Base-by-base conservation (phyloP, 2,329 filamentous ascomycete genomes). In the Rhinocladiella mackenziei region DNA sequence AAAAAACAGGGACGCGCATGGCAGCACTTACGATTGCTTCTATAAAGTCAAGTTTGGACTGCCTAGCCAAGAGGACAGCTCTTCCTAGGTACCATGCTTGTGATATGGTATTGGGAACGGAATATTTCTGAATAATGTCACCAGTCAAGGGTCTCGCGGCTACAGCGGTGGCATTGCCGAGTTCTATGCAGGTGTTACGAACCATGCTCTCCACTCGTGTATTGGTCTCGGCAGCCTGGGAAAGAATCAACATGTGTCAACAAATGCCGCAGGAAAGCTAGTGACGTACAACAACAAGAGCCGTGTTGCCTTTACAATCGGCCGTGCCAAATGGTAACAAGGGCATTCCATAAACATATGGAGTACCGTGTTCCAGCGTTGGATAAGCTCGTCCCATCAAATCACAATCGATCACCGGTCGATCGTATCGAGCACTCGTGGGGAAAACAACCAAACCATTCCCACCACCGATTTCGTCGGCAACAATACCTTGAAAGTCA, bases 401-500 rank as follows among this genome's bases (percentile, higher is more conserved):
- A 45, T 72, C 70, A 2, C 61, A 68, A 44, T 73, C 69, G n/a
- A 72, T 59, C 4, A 66, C 63, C 7, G 68, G 63, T 18, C 60
- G 56, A 55, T 37, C 55, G 45, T 39, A 51, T 47, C 22, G 44
- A 42, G 0, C 75, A 72, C 6, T 77, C 76, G 4, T 81, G 60
- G 5, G 79, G 69, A 62, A 81, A 65, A 74, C 72, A 51, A 79
- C 74, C 5, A 83, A 64, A 1, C 80, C 80, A 51, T 84, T 84
- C 3, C 73, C 74, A 5, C 81, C 81, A n/a, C 81, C 81, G 41
- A 84, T 81, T 55, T 84, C 8, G 83, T 60, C 1, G 77, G 72
- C 49, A 84, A 77, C 49, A 83, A 74, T 26, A 77, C 75, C 14
- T 78, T 75, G 15, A 76, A 71, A 1, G 60, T n/a, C 58, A 11